phyloP scores from a whole-genome alignment of 352 stramenopile genomes.

The Phytophthora podocarpi region DNA sequence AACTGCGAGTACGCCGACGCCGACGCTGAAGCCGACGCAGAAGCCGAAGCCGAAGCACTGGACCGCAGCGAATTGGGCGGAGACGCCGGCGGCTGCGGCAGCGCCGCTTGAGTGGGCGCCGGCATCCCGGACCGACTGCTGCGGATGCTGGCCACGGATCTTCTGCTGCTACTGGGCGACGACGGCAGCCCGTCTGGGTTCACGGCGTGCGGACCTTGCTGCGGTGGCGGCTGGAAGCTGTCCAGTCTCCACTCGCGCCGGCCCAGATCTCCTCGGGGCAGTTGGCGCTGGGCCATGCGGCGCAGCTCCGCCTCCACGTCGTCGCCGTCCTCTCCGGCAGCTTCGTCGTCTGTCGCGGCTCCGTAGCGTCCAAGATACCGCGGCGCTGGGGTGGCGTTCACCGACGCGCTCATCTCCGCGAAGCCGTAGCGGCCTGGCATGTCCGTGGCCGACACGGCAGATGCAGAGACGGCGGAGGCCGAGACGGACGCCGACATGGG shows the following conservation, averaged over 20 bases:
- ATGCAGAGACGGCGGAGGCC: conserved; percentile 74
- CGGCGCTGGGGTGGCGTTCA: conserved; percentile 75
- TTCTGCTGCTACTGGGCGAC: conserved; percentile 49
- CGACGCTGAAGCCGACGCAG: conserved; percentile 30
- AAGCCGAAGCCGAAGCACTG: conserved; percentile 51
- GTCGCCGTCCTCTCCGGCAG: conserved; percentile 46
- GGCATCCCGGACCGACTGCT: conserved; percentile 23
- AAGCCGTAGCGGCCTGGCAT: conserved; percentile 66
- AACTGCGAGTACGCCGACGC: conserved; percentile 33
- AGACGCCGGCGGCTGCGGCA: conserved; percentile 65
- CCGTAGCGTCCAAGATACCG: conserved; percentile 76
- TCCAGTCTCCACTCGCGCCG: conserved; percentile 80
- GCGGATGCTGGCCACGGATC: conserved; percentile 38
- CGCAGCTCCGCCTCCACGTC: conserved; percentile 80
- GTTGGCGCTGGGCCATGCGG: conserved; percentile 76
- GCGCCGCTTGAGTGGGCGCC: conserved; percentile 12
- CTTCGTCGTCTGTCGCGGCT: conserved; percentile 11
- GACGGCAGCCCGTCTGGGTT: conserved; percentile 34
- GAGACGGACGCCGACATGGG: conserved; percentile 67
- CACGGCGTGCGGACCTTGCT: conserved; percentile 23
- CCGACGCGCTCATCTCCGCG: conserved; percentile 81
- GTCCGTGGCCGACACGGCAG: conserved; percentile 80
- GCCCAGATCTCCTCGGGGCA: conserved; percentile 79
- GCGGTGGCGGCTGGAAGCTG: conserved; percentile 40
- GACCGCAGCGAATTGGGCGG: conserved; percentile 72